These are phyloP conservation scores for Triangularia verruculosa DNA, from an alignment of 2,329 filamentous ascomycete species.

Conservation along the genomic window DNA sequence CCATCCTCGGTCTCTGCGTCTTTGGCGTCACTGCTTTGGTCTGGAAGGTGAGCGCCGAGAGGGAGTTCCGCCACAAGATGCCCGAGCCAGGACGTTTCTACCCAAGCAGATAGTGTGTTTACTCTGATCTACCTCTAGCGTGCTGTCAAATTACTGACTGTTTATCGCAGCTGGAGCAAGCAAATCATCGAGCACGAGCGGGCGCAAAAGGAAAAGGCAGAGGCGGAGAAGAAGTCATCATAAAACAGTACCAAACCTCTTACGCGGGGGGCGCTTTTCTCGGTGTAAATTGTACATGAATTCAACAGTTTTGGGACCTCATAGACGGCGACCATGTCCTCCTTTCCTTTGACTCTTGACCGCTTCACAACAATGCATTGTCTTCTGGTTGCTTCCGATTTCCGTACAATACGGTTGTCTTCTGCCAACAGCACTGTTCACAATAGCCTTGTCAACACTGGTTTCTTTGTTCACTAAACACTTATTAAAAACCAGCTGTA, in stretches of 20 bases:
- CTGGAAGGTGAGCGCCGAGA: constrained; percentile 70
- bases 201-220: constrained; percentile 34
- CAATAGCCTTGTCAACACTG: background rate
- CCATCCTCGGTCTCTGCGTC: constrained; percentile 39
- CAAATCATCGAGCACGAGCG: constrained; percentile 46
- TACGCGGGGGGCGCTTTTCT: background rate
- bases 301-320: background rate
- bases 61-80: constrained; percentile 72
- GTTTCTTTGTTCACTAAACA: background rate
- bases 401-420: background rate
- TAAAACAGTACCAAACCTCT: constrained; percentile 8
- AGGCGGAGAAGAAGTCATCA: constrained; percentile 15
- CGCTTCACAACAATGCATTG: background rate
- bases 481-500: background rate
- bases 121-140: constrained; percentile 25
- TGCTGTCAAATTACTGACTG: background rate
- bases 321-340: background rate
- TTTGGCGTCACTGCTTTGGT: constrained; percentile 61
- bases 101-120: constrained; percentile 76
- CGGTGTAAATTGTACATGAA: constrained; percentile 17
- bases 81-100: constrained; percentile 76
- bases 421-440: background rate
- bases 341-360: background rate
- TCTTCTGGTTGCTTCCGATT: background rate
- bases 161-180: constrained; percentile 40